Evolutionary conservation across 169 alveolate species (phyloP).

Genomic region (Perkinsus marinus): DNA sequence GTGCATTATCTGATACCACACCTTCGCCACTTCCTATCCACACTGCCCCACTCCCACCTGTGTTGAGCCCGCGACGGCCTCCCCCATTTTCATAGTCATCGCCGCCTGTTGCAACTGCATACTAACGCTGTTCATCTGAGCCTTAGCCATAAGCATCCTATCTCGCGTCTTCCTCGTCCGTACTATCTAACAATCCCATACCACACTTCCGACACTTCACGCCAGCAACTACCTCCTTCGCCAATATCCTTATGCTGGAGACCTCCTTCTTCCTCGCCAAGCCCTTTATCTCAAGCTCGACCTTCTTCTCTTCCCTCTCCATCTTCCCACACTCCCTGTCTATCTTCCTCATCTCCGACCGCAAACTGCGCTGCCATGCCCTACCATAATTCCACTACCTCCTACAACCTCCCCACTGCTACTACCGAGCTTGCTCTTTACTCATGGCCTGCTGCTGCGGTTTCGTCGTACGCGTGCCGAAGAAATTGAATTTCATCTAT

Average conservation of each 20-base stretch:
- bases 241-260: neutral
- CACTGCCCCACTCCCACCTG: neutral
- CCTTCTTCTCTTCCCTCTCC: neutral
- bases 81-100: neutral
- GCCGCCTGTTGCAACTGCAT: neutral
- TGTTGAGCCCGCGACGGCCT: neutral
- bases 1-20: neutral
- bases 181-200: neutral
- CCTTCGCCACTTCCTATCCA: neutral
- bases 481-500: neutral
- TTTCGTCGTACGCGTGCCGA: neutral
- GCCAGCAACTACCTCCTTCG: neutral
- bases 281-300: neutral
- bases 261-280: neutral
- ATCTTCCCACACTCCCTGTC: neutral
- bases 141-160: neutral
- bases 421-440: neutral
- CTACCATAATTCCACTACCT: too few species aligned
- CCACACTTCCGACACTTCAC: neutral
- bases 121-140: neutral
- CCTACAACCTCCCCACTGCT: neutral
- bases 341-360: neutral
- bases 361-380: neutral
- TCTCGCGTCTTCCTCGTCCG: neutral
- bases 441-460: neutral